These are phyloP conservation scores for Daldinia childiae DNA, from an alignment of 495 filamentous ascomycete genomes.

Conservation along the genomic window DNA sequence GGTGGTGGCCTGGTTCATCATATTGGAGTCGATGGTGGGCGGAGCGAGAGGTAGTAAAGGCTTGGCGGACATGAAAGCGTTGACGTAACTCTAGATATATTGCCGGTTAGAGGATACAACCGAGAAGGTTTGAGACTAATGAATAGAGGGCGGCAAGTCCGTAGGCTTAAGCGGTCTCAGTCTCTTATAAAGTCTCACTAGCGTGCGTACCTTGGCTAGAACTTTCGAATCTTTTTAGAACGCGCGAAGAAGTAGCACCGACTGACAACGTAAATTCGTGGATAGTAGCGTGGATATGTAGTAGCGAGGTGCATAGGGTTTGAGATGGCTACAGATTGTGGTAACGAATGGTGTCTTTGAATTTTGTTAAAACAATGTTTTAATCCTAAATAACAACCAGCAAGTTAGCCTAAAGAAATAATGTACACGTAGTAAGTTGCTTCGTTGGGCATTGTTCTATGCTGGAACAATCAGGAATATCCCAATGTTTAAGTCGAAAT, in stretches of 20 bases:
- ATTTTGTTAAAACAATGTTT: not conserved
- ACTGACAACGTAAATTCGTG: conserved; percentile 18
- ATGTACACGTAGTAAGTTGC: not conserved
- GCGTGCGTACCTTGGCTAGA: conserved; percentile 1
- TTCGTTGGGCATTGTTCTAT: conserved; percentile 8
- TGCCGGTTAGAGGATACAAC: conserved; percentile 11
- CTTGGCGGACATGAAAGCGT: conserved; percentile 35
- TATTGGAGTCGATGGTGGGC: conserved; percentile 31
- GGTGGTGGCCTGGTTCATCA: conserved; percentile 40
- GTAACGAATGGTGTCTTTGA: conserved; percentile 14
- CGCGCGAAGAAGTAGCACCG: not conserved
- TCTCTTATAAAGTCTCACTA: conserved; percentile 7
- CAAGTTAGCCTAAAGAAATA: conserved; percentile 13
- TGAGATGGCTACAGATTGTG: conserved; percentile 10
- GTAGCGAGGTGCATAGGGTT: conserved; percentile 22
- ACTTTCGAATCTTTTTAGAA: conserved; percentile 1
- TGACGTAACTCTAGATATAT: conserved; percentile 31
- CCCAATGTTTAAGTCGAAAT: not conserved
- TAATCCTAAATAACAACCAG: conserved; percentile 9
- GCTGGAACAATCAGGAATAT: conserved; percentile 1
- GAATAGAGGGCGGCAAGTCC: conserved; percentile 12
- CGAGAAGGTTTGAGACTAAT: conserved; percentile 27
- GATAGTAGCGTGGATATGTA: not conserved
- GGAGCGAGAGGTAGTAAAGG: conserved; percentile 28
- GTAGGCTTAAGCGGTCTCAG: conserved; percentile 10